A percentile compares a stretch with the other conserved stretches of the same genome.
Conservation (phyloP, 768 basidiomycete species). For the Auricularia sp. region DNA sequence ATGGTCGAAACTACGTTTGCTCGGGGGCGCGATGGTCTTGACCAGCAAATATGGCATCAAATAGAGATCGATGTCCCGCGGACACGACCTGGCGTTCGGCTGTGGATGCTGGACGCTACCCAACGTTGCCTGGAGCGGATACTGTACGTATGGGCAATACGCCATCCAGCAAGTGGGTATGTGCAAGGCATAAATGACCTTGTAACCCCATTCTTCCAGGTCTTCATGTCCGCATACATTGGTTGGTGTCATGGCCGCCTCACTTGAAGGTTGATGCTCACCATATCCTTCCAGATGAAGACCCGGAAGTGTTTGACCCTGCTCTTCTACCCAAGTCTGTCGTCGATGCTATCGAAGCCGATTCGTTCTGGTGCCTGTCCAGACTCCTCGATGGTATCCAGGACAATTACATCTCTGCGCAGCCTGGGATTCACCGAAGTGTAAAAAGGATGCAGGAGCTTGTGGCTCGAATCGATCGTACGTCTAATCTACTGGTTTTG, state of each 20-base stretch:
- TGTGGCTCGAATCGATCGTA: slow-evolving; percentile 82
- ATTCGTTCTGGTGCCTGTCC: slow-evolving; percentile 96
- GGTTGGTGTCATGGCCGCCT: too few species aligned
- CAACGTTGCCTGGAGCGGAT: slow-evolving; percentile 90
- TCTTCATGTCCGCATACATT: slow-evolving; percentile 94
- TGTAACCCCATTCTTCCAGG: slow-evolving; percentile 94
- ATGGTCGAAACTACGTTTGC: slow-evolving; percentile 86
- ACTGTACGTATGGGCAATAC: slow-evolving; percentile 96
- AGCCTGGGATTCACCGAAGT: slow-evolving; percentile 91
- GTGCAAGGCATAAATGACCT: slow-evolving; percentile 99
- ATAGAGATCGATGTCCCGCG: slow-evolving; percentile 97
- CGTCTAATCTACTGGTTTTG: too few species aligned
- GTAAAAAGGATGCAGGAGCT: slow-evolving; percentile 91
- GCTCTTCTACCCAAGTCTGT: slow-evolving; percentile 55
- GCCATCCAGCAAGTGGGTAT: slow-evolving; percentile 96
- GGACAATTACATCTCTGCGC: slow-evolving; percentile 94
- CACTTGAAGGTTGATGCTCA: too few species aligned
- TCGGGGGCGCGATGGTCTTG: slow-evolving; percentile 71
- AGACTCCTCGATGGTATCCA: slow-evolving; percentile 94
- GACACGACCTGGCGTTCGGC: slow-evolving; percentile 77
- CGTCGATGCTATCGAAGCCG: slow-evolving; percentile 85
- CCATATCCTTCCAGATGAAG: too few species aligned
- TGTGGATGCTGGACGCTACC: slow-evolving; percentile 87
- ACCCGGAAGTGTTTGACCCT: slow-evolving; percentile 85
- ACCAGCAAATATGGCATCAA: slow-evolving; percentile 99